Percentiles rank a stretch among this genome's conserved stretches.
Evolutionary conservation across 352 stramenopile species (phyloP).

Genomic region (Phytophthora vignae): DNA sequence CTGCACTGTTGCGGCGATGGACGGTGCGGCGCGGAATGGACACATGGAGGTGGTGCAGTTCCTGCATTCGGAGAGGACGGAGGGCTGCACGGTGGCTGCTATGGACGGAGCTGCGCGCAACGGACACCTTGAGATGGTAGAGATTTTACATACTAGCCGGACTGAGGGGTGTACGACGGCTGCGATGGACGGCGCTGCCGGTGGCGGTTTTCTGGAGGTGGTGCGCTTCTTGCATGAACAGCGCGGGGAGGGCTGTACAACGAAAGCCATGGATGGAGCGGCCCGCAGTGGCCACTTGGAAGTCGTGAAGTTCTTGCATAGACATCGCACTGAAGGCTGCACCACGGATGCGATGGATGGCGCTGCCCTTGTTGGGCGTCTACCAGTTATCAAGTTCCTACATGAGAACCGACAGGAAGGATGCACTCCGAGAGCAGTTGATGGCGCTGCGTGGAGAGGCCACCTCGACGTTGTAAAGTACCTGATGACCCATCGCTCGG

Average conservation of each 20-base stretch:
- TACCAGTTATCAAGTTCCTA: constrained; percentile 46
- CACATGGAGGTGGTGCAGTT: constrained; percentile 46
- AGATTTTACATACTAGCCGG: constrained; percentile 38
- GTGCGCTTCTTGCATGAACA: constrained; percentile 44
- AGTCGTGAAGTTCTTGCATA: constrained; percentile 41
- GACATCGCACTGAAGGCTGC: constrained; percentile 40
- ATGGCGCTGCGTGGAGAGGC: constrained; percentile 43
- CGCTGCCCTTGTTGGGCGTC: constrained; percentile 40
- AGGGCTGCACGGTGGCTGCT: constrained; percentile 40
- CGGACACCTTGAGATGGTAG: constrained; percentile 36
- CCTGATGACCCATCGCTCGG: constrained; percentile 33
- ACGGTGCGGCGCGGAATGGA: constrained; percentile 43
- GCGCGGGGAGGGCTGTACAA: constrained; percentile 40
- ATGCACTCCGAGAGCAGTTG: constrained; percentile 41
- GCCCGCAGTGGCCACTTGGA: constrained; percentile 38
- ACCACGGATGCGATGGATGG: constrained; percentile 48
- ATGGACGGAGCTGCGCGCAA: constrained; percentile 38
- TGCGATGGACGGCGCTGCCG: constrained; percentile 47
- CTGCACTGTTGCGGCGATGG: constrained; percentile 56
- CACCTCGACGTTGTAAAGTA: constrained; percentile 47
- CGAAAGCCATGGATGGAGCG: constrained; percentile 45
- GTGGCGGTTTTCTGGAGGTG: constrained; percentile 37
- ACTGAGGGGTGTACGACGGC: constrained; percentile 38
- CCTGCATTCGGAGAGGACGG: constrained; percentile 27
- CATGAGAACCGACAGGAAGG: constrained; percentile 40